Evolutionary conservation across 495 filamentous ascomycete genomes (phyloP).

Genomic region (Xylaria castorea): DNA sequence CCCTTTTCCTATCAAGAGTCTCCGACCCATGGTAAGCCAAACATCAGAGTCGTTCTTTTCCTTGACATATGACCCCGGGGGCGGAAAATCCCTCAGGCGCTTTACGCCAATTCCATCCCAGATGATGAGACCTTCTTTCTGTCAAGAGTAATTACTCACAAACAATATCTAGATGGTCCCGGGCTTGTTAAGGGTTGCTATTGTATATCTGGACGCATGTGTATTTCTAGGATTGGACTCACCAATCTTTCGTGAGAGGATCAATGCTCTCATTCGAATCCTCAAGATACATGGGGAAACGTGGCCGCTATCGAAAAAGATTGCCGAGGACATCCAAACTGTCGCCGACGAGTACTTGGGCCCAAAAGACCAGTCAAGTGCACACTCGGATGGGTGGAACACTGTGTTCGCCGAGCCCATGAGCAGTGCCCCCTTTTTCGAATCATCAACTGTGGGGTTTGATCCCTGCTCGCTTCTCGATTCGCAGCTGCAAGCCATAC

Average conservation of each 20-base stretch:
- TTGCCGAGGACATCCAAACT: constrained; percentile 65
- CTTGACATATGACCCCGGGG: not conserved
- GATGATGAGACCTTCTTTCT: not conserved
- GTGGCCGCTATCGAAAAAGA: constrained; percentile 69
- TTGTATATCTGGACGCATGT: constrained; percentile 55
- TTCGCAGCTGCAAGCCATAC: constrained; percentile 2
- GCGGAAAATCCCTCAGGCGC: not conserved
- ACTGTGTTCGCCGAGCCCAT: constrained; percentile 6
- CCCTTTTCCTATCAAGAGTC: constrained; percentile 65
- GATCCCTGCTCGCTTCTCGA: constrained; percentile 7
- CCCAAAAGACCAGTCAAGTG: constrained; percentile 29
- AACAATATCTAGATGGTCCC: constrained; percentile 61
- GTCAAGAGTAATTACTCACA: not conserved
- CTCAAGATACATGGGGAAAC: constrained; percentile 67
- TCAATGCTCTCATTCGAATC: constrained; percentile 69
- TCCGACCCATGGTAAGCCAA: constrained; percentile 57
- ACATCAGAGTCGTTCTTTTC: not conserved
- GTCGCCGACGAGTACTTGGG: constrained; percentile 56
- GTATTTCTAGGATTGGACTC: constrained; percentile 63
- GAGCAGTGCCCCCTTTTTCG: constrained; percentile 14
- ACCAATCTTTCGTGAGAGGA: constrained; percentile 65
- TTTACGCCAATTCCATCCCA: not conserved
- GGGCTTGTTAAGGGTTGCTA: constrained; percentile 60
- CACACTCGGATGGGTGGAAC: constrained; percentile 32
- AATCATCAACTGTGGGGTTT: not conserved